These are phyloP conservation scores for Eimeria sp. DNA, from an alignment of 169 alveolate genomes.

Conservation along the genomic window DNA sequence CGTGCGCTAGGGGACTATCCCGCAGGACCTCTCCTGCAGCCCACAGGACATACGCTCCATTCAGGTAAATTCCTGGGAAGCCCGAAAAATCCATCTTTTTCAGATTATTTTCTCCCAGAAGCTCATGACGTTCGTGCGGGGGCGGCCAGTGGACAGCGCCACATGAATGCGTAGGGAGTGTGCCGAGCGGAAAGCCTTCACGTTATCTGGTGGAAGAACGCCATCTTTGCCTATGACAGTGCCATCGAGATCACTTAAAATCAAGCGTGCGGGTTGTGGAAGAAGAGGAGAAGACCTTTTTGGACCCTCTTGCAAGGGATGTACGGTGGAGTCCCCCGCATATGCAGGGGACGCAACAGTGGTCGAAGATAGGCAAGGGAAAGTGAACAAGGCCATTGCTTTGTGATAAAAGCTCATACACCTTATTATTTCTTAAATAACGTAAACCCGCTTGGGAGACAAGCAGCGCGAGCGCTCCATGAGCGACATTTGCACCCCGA, in stretches of 20 bases:
- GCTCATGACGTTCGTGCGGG: neutral
- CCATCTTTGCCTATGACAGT: neutral
- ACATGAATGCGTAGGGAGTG: slow-evolving; percentile 4
- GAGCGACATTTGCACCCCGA: neutral
- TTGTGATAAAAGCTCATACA: neutral
- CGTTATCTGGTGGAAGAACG: neutral
- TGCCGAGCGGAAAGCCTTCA: slow-evolving; percentile 20
- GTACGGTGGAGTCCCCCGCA: neutral
- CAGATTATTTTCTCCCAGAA: neutral
- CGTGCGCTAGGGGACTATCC: neutral
- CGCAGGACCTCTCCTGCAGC: neutral
- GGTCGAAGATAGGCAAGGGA: neutral
- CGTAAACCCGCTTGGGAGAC: neutral
- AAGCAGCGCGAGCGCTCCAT: neutral
- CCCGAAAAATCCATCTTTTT: neutral
- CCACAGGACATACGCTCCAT: slow-evolving; percentile 36
- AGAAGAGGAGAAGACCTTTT: slow-evolving; percentile 1
- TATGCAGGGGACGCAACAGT: neutral
- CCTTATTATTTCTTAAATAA: neutral
- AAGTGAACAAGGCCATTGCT: neutral
- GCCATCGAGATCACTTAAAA: slow-evolving; percentile 26
- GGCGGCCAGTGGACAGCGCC: slow-evolving; percentile 38
- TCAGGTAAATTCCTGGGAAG: slow-evolving; percentile 12
- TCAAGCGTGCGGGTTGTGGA: neutral
- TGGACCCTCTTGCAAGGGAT: neutral